phyloP scores from a whole-genome alignment of 2,329 filamentous ascomycete species.

The Penicillium sp. region DNA sequence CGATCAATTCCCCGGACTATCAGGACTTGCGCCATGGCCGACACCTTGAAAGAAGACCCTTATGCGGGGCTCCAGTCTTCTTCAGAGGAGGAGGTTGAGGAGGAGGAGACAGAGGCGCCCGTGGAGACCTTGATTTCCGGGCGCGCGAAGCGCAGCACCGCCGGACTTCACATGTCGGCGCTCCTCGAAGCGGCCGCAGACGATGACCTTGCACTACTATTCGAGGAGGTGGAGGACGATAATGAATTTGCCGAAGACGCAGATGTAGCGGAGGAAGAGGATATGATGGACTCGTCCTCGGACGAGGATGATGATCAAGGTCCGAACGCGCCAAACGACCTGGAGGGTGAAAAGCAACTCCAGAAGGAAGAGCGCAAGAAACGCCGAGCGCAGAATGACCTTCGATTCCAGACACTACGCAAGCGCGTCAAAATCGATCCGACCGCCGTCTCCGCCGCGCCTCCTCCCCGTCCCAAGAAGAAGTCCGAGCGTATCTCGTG shows the following conservation, averaged over 20 bases:
- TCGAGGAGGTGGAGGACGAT: constrained; percentile 62
- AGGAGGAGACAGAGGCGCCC: constrained; percentile 11
- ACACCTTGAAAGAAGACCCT: constrained; percentile 27
- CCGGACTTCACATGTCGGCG: constrained; percentile 75
- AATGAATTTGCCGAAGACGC: constrained; percentile 39
- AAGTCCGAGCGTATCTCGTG: constrained; percentile 66
- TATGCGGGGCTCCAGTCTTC: constrained; percentile 26
- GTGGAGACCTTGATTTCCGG: constrained; percentile 34
- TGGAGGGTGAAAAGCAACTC: constrained; percentile 83
- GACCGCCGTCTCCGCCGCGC: constrained; percentile 38
- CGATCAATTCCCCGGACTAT: not conserved
- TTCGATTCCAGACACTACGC: constrained; percentile 52
- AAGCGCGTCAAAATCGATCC: constrained; percentile 72
- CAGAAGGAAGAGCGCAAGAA: constrained; percentile 75
- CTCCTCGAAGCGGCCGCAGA: constrained; percentile 73
- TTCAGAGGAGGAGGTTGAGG: constrained; percentile 9
- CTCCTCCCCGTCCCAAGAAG: constrained; percentile 54
- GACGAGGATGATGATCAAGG: constrained; percentile 75
- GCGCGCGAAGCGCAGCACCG: constrained; percentile 70
- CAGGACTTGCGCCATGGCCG: constrained; percentile 12
- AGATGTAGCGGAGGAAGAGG: constrained; percentile 54
- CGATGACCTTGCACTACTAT: constrained; percentile 55
- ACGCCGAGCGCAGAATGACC: constrained; percentile 70
- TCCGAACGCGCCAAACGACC: constrained; percentile 52
- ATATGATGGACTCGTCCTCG: constrained; percentile 80